Evolutionary conservation across 2,329 filamentous ascomycete species (phyloP).

Genomic region (Pseudocercospora pini-densiflorae): DNA sequence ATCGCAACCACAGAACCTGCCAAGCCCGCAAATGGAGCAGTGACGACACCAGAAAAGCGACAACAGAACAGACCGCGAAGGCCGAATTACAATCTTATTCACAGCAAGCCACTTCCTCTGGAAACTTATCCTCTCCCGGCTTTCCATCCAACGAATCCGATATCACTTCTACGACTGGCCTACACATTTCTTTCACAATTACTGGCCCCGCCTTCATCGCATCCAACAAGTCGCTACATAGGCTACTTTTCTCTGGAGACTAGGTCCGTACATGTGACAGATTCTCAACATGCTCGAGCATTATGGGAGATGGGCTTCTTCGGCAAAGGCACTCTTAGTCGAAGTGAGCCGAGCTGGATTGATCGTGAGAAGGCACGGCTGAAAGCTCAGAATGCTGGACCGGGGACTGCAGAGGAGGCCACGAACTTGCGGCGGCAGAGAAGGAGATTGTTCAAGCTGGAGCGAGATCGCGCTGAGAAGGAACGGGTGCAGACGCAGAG

Average conservation of each 20-base stretch:
- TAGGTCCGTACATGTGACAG: conserved; percentile 80
- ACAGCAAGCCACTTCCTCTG: conserved; percentile 79
- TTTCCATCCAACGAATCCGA: conserved; percentile 89
- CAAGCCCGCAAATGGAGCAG: neutral
- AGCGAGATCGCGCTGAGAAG: conserved; percentile 84
- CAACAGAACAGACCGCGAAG: conserved; percentile 30
- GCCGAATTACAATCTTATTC: conserved; percentile 74
- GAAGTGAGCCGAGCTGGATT: conserved; percentile 94
- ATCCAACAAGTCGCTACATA: conserved; percentile 67
- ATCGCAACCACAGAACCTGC: neutral
- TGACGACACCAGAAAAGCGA: conserved; percentile 26
- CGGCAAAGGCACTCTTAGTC: conserved; percentile 88
- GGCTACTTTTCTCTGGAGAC: conserved; percentile 83
- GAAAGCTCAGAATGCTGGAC: conserved; percentile 42
- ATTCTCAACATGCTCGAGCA: conserved; percentile 74
- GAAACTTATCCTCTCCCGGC: conserved; percentile 81
- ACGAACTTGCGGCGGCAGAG: conserved; percentile 79
- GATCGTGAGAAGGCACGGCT: conserved; percentile 76
- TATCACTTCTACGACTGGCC: conserved; percentile 81
- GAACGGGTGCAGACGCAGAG: conserved; percentile 76
- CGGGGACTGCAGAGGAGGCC: conserved; percentile 75
- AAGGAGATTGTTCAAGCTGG: conserved; percentile 83
- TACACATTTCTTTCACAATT: conserved; percentile 78
- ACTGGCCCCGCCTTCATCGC: conserved; percentile 66
- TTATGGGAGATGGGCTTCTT: conserved; percentile 98